These are phyloP conservation scores for Tulasnella sp. DNA, from an alignment of 768 basidiomycete species.

Conservation along the genomic window DNA sequence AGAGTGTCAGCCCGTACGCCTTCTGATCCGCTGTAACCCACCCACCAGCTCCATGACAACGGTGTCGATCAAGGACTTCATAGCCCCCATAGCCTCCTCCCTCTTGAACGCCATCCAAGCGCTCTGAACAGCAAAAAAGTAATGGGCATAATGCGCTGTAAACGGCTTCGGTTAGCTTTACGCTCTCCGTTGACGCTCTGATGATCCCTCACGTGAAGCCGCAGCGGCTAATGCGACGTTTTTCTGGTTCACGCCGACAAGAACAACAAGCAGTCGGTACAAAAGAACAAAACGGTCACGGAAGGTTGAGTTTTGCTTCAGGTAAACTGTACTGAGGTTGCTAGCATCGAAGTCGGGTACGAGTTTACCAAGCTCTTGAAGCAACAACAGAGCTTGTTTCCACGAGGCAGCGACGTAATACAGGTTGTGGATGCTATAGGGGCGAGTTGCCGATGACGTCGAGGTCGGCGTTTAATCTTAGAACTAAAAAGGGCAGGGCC, in stretches of 20 bases:
- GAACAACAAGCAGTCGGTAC: constrained; percentile 51
- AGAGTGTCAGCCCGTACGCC: not conserved
- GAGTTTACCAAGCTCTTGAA: constrained; percentile 47
- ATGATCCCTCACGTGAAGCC: constrained; percentile 51
- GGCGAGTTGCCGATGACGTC: not conserved
- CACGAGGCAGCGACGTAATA: constrained; percentile 79
- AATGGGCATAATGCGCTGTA: constrained; percentile 57
- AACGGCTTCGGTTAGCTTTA: not conserved
- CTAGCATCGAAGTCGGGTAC: constrained; percentile 49
- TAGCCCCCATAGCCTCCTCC: constrained; percentile 40
- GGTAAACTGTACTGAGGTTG: constrained; percentile 28
- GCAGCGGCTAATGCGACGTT: constrained; percentile 63
- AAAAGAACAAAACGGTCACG: constrained; percentile 55
- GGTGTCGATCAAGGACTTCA: constrained; percentile 73
- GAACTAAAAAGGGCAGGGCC: not conserved
- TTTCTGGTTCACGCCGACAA: constrained; percentile 55
- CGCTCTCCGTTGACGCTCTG: constrained; percentile 11
- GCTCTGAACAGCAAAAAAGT: constrained; percentile 44
- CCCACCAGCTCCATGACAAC: constrained; percentile 69
- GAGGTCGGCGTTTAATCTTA: not conserved
- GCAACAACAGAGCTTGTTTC: constrained; percentile 57
- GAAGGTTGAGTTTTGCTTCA: constrained; percentile 45
- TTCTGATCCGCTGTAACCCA: not conserved
- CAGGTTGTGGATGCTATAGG: constrained; percentile 63
- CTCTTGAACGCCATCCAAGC: constrained; percentile 57